Percentiles rank a stretch among this genome's conserved stretches.
Conservation (phyloP, 345 rosid species). For the Lagerstroemia speciosa region DNA sequence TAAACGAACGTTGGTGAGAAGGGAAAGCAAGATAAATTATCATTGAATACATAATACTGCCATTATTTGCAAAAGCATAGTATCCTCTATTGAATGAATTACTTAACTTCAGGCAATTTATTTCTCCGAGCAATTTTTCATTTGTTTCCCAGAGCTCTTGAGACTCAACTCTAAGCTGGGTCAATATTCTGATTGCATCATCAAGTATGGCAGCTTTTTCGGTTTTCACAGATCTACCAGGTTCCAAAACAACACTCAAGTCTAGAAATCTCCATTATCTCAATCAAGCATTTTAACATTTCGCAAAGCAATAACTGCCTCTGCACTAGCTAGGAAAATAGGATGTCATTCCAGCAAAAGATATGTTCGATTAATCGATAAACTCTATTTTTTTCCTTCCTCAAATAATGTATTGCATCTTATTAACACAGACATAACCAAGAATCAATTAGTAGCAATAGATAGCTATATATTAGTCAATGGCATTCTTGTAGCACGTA, state of each 20-base stretch:
- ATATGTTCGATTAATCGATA: background rate
- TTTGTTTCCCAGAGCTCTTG: constrained; percentile 74
- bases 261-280: constrained; percentile 55
- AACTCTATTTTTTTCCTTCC: background rate
- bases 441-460: no score
- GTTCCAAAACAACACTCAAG: constrained; percentile 69
- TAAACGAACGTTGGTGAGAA: background rate
- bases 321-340: background rate
- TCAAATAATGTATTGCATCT: background rate
- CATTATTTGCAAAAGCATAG: background rate
- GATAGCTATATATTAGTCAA: no score
- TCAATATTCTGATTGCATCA: constrained; percentile 73
- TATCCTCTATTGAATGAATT: background rate
- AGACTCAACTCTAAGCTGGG: constrained; percentile 65
- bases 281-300: background rate
- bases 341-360: background rate
- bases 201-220: constrained; percentile 81
- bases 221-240: constrained; percentile 66
- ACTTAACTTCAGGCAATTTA: constrained; percentile 71
- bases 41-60: background rate
- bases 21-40: background rate
- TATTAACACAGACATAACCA: background rate
- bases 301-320: background rate
- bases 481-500: background rate
- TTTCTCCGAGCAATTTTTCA: constrained; percentile 66